Evolutionary conservation across 2,329 filamentous ascomycete species (phyloP), one percentile per base, ranked within the genome.

Genomic region (Monosporascus sp.): DNA sequence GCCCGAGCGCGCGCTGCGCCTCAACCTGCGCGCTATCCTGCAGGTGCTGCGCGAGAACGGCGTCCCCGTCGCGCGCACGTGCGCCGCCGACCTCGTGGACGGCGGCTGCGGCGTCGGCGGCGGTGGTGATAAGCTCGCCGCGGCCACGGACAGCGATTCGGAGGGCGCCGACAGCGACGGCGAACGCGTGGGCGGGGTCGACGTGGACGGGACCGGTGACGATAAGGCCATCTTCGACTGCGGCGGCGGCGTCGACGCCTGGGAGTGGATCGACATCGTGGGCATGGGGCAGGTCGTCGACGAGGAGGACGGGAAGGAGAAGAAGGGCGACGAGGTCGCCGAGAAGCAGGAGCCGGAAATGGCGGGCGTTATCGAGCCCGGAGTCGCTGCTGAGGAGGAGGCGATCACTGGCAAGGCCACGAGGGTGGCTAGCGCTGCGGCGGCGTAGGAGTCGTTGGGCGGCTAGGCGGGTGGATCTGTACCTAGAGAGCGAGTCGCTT

Each of bases 1-100:
- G 50, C 83, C 84, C 0, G 82, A 84, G 63, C 74, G 81, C 14
- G 77, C 80, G 0, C 66, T 87, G 49, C 74, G 80, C 20, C 71
- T 86, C 2, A 87, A 87, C 58, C 70, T 81, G 4, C 73, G 84
- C 2, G 82, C 83, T 2, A 70, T 80, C 24, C 68, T 85, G 48
- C 82, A 86, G 66, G 66, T 83, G 6, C 60, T 87, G 7, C 72
- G 84, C 0, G 66, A 65, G 24, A 80, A 81, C 50, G 72, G 69
- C 2, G 67, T 84, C 1, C 64, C 73, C 0, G 74, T 86, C 1
- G 73, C 74, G 0, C 69, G 74, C 8, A 85, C 81, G 0, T 77
- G 72, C 68, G 60, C 68, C 3, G 74, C 68, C 26, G 81, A 81
- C 49, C 64, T 83, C 5, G 69, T 78, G 2, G 80, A 82, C 26